Base-by-base conservation (phyloP, 352 stramenopile species). In the Phytopythium mirpurense region DNA sequence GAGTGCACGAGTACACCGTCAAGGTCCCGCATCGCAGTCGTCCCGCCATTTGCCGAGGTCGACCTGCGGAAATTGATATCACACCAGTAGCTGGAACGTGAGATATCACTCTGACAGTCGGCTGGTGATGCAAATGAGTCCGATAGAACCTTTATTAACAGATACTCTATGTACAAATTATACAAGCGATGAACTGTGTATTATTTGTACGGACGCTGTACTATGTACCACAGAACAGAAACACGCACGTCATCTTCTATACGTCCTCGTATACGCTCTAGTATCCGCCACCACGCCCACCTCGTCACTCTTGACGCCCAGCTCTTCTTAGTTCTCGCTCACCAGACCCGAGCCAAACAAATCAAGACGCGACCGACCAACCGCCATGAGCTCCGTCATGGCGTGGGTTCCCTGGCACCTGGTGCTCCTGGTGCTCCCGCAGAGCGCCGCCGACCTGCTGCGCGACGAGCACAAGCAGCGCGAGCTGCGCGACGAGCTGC, bases 391-490 rank as follows among this genome's bases (percentile, higher is more conserved):
- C 26, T 8, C 29, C 24, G 19, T 45, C 1, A 45, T 51, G 44
- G 29, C 27, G 44, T 72, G 64, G 70, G 54, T 78, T 26, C 74
- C 76, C 21, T 86, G 78, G 78, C 66, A 65, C 50, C 42, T 85
- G 54, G 59, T 77, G 62, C 62, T 80, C 47, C 54, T 70, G 56
- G 52, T 89, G 51, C 61, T 87, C 48, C 75, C 75, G 12, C 56
- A 72, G 10, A 55, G 61, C 29, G 71, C 65, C 19, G 78, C 68
- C 7, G 67, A 80, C 26, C 31, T 78, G 1, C 49, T 83, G 15
- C 51, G 71, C 38, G 59, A 87, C 51, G 73, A 86, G 40, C 58
- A 55, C 38, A 63, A 79, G 62, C 74, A 78, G 32, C 68, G 72
- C 37, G 65, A 70, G 34, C 56, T 78, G 35, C 70, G 71, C 23